These are phyloP conservation scores for Solanum gandarillasii DNA, from an alignment of 257 asterid genomes.

Conservation along the genomic window DNA sequence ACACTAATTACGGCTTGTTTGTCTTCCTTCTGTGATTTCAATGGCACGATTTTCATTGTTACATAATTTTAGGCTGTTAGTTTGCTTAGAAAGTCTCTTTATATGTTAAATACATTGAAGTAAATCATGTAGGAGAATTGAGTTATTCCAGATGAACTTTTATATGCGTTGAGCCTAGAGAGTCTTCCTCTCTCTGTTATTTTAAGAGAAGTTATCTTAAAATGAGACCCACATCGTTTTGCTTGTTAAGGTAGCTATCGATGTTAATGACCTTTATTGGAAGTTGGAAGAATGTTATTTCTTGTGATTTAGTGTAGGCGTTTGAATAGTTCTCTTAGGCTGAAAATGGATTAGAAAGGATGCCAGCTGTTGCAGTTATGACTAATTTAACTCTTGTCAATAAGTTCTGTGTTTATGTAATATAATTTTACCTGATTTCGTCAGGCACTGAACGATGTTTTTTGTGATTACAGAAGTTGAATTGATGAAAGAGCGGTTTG, in stretches of 20 bases:
- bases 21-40: background rate
- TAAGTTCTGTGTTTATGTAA: background rate
- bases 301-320: background rate
- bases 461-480: conserved; percentile 41
- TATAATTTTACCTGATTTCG: background rate
- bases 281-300: background rate
- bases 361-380: background rate
- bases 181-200: background rate
- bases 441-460: background rate
- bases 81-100: background rate
- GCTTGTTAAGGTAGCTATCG: background rate
- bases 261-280: background rate
- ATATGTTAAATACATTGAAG: background rate
- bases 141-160: background rate
- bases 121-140: background rate
- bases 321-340: background rate
- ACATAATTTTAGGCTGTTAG: background rate
- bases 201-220: background rate
- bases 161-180: background rate
- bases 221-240: background rate
- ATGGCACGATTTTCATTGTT: background rate
- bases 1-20: background rate
- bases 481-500: conserved; percentile 74
- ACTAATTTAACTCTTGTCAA: background rate
- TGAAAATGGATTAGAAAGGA: background rate